phyloP scores from a whole-genome alignment of 2,329 filamentous ascomycete genomes.

The Aspergillus sojae region DNA sequence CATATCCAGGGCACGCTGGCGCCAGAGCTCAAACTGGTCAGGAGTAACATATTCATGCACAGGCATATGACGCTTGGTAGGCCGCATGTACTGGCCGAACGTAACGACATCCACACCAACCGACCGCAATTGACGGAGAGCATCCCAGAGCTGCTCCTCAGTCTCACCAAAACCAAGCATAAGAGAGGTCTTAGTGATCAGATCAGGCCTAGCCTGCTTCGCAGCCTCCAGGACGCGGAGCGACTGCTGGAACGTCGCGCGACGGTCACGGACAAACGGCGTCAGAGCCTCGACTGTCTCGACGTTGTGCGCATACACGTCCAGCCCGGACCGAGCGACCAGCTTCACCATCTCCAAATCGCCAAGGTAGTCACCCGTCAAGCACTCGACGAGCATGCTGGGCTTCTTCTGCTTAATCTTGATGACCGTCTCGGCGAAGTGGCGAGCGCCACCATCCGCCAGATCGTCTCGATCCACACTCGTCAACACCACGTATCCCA shows the following conservation, averaged over 20 bases:
- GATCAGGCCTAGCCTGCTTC: conserved; percentile 72
- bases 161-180: conserved; percentile 96
- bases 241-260: conserved; percentile 87
- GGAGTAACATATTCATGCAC: conserved; percentile 95
- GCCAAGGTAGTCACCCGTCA: conserved; percentile 80
- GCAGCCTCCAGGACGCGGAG: conserved; percentile 77
- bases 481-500: conserved; percentile 95
- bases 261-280: conserved; percentile 83
- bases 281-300: conserved; percentile 93
- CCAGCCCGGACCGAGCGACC: conserved; percentile 84
- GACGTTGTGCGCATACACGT: conserved; percentile 96
- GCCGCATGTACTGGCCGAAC: conserved; percentile 99
- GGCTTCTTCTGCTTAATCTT: conserved; percentile 81
- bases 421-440: conserved; percentile 91
- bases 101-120: conserved; percentile 90
- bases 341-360: conserved; percentile 83
- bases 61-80: conserved; percentile 96
- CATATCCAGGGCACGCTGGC: conserved; percentile 84
- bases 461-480: conserved; percentile 93
- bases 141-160: conserved; percentile 79
- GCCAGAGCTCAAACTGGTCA: conserved; percentile 88
- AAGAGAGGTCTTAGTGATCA: conserved; percentile 98
- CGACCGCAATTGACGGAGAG: conserved; percentile 77
- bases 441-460: conserved; percentile 79
- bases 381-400: conserved; percentile 47